A percentile compares a stretch with the other conserved stretches of the same genome.
Conservation (phyloP, 306 rosid genomes). For the Lablab purpureus region DNA sequence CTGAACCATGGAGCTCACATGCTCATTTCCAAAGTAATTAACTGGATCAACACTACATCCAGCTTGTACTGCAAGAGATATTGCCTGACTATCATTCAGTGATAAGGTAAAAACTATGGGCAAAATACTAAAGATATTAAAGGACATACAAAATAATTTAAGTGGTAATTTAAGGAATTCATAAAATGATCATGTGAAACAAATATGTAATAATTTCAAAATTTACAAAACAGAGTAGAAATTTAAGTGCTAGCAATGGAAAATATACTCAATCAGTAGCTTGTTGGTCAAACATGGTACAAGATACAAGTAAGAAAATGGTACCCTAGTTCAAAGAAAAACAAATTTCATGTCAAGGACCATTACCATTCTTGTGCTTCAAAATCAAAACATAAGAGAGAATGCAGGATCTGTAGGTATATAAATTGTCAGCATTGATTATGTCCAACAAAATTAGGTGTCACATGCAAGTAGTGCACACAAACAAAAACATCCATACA, state of each 20-base stretch:
- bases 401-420: neutral
- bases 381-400: neutral
- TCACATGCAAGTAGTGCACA: neutral
- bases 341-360: constrained; percentile 15
- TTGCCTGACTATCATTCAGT: constrained; percentile 36
- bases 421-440: constrained; percentile 1
- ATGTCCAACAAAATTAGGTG: neutral
- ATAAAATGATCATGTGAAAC: neutral
- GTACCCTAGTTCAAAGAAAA: constrained; percentile 2
- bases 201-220: neutral
- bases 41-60: constrained; percentile 83
- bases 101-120: constrained; percentile 32
- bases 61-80: constrained; percentile 68
- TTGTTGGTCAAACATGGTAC: neutral
- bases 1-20: constrained; percentile 62
- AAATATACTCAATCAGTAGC: neutral
- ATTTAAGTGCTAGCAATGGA: constrained; percentile 22
- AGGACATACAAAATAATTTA: constrained; percentile 6
- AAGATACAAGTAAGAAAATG: constrained; percentile 3
- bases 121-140: constrained; percentile 30
- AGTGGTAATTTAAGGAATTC: neutral
- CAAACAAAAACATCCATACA: constrained; percentile 7
- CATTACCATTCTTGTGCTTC: constrained; percentile 1
- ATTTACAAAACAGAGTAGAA: constrained; percentile 10
- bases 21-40: constrained; percentile 80